These are phyloP conservation scores for Tylopilus orsonianus DNA, from an alignment of 1,284 basidiomycete species.

Conservation along the genomic window DNA sequence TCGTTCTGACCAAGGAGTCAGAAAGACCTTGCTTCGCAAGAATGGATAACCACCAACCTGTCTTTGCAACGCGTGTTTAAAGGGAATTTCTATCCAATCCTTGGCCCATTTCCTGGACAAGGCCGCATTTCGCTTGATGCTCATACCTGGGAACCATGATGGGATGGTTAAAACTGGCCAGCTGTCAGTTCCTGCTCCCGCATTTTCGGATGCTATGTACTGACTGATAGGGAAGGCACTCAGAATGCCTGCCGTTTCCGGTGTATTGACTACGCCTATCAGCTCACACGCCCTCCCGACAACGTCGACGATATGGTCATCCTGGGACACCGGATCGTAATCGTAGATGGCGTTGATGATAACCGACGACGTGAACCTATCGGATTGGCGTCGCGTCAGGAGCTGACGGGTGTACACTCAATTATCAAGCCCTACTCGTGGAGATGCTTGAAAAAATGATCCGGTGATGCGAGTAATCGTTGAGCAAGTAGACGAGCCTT, in stretches of 20 bases:
- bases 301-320: conserved; percentile 20
- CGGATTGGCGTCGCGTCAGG: not conserved
- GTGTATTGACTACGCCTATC: conserved; percentile 4
- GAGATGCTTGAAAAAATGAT: conserved; percentile 28
- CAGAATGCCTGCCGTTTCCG: conserved; percentile 16
- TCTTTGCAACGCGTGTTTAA: conserved; percentile 12
- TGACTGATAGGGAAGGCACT: conserved; percentile 20
- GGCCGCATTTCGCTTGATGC: conserved; percentile 13
- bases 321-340: conserved; percentile 17
- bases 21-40: not conserved
- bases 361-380: conserved; percentile 19
- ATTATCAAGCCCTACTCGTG: conserved; percentile 10
- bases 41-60: conserved; percentile 2
- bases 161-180: conserved; percentile 14
- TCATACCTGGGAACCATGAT: conserved; percentile 19
- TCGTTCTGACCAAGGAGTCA: conserved; percentile 2
- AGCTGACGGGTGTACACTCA: not conserved
- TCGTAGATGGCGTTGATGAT: conserved; percentile 20
- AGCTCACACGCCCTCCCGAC: conserved; percentile 8
- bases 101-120: conserved; percentile 4
- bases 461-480: conserved; percentile 31
- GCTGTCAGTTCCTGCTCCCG: not conserved
- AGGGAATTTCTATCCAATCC: conserved; percentile 15
- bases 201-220: not conserved
- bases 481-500: conserved; percentile 34